These are phyloP conservation scores for Botrytis fabae DNA, from an alignment of 2,329 filamentous ascomycete species.

Conservation along the genomic window DNA sequence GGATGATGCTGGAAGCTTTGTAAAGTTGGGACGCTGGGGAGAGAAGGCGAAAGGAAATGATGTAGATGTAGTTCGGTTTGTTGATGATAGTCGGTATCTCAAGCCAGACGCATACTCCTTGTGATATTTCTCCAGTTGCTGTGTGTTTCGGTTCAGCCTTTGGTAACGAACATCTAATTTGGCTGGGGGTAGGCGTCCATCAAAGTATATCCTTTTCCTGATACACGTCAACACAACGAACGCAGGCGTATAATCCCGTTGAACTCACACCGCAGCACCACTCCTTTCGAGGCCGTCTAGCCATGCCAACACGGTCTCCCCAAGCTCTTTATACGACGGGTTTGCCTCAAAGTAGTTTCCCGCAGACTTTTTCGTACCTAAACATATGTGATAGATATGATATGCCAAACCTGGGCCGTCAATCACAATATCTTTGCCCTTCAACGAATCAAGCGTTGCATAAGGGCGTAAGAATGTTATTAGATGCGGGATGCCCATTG, in stretches of 20 bases:
- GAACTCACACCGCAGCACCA: constrained; percentile 59
- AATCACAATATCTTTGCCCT: constrained; percentile 53
- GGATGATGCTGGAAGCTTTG: constrained; percentile 48
- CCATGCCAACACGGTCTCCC: constrained; percentile 59
- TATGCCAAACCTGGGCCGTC: constrained; percentile 82
- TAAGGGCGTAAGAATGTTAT: constrained; percentile 55
- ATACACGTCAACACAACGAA: constrained; percentile 26
- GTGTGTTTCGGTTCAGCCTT: constrained; percentile 34
- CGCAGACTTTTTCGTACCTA: constrained; percentile 43
- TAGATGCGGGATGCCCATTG: constrained; percentile 62
- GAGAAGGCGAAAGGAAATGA: constrained; percentile 32
- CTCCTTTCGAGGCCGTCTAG: constrained; percentile 58
- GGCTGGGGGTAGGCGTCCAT: constrained; percentile 71
- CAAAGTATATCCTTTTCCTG: constrained; percentile 77
- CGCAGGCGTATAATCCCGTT: not conserved
- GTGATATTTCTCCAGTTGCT: constrained; percentile 35
- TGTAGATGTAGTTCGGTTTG: not conserved
- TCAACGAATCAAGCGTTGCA: constrained; percentile 47
- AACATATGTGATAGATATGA: constrained; percentile 63
- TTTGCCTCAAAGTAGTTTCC: constrained; percentile 52
- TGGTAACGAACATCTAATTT: constrained; percentile 36
- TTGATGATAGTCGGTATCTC: constrained; percentile 27
- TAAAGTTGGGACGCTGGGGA: constrained; percentile 29
- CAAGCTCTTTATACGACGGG: constrained; percentile 65
- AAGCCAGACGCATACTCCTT: constrained; percentile 23